phyloP scores from a whole-genome alignment of 805 yeast genomes.

The Candida manassasensis region DNA sequence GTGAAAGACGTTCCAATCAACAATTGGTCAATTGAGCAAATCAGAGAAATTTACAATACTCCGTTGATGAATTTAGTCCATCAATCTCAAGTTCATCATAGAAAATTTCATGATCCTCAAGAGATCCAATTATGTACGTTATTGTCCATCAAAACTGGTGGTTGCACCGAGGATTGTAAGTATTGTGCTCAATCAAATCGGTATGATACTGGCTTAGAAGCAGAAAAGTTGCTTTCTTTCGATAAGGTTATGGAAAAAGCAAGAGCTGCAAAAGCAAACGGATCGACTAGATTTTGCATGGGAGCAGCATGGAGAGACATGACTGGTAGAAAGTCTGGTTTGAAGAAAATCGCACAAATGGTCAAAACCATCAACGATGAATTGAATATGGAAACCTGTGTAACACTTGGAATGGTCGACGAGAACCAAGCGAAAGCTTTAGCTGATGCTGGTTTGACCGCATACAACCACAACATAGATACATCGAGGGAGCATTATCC shows the following conservation, averaged over 20 bases:
- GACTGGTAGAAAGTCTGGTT: conserved; percentile 68
- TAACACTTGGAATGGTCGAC: conserved; percentile 74
- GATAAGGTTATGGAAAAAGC: conserved; percentile 67
- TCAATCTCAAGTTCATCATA: conserved; percentile 59
- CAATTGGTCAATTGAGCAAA: conserved; percentile 59
- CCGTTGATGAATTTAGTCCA: conserved; percentile 61
- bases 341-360: conserved; percentile 61
- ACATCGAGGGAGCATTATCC: conserved; percentile 76
- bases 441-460: conserved; percentile 70
- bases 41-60: conserved; percentile 55
- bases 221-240: conserved; percentile 56
- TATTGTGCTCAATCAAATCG: conserved; percentile 75
- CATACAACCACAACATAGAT: conserved; percentile 78
- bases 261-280: conserved; percentile 58
- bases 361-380: conserved; percentile 53
- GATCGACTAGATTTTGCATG: conserved; percentile 76
- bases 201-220: conserved; percentile 66
- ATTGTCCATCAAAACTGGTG: conserved; percentile 72
- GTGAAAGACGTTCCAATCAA: conserved; percentile 15
- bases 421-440: conserved; percentile 57
- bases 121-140: conserved; percentile 75
- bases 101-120: conserved; percentile 60
- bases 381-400: conserved; percentile 72
- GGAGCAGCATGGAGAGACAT: conserved; percentile 90
- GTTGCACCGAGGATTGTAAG: conserved; percentile 78